Base-by-base conservation (phyloP, 2,329 filamentous ascomycete species). In the Pseudocercospora fuligena region DNA sequence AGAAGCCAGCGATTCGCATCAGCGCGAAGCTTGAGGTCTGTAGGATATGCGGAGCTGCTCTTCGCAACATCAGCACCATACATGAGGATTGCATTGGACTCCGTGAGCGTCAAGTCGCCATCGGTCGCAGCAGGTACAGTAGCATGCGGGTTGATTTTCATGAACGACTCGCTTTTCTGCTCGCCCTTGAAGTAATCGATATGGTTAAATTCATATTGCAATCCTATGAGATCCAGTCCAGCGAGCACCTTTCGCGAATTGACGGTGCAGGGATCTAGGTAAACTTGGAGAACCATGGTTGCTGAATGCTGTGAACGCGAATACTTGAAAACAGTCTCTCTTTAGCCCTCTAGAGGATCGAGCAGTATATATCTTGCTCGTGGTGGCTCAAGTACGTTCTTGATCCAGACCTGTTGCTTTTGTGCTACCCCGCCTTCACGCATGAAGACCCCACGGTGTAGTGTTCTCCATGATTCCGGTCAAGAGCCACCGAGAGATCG, bases 181-280 rank as follows among this genome's bases (percentile, higher is more conserved):
- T 80, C 73, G 29, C 77, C 77, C 11, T 72, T 76, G 72, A 82
- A 81, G 71, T 78, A 82, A 67, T 79, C 71, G 64, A 82, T 76
- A 61, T 73, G 73, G 59, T 80, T 75, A 60, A 77, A 72, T 5
- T 81, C 73, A 70, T 79, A 80, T 61, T 77, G 70, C 19, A 73
- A 72, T 33, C 76, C 75, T 33, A 81, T 72, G 49, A 80, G 68
- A 36, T 80, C 74, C 21, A 82, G 73, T 8, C 77, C 79, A 43
- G 80, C 80, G 29, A 82, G 73, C 12, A 81, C 77, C 65, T 82
- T 82, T 58, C 78, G 78, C 64, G 75, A 75, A 72, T 82, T 82
- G 75, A 81, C 72, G 27, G 80, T 82, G 69, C 77, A 79, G 9
- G 80, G 80, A 66, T 81, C 79, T 66, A 78, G 73, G 68, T 80